Evolutionary conservation across 2,329 filamentous ascomycete species (phyloP).

Genomic region (Plectosphaerella plurivora): DNA sequence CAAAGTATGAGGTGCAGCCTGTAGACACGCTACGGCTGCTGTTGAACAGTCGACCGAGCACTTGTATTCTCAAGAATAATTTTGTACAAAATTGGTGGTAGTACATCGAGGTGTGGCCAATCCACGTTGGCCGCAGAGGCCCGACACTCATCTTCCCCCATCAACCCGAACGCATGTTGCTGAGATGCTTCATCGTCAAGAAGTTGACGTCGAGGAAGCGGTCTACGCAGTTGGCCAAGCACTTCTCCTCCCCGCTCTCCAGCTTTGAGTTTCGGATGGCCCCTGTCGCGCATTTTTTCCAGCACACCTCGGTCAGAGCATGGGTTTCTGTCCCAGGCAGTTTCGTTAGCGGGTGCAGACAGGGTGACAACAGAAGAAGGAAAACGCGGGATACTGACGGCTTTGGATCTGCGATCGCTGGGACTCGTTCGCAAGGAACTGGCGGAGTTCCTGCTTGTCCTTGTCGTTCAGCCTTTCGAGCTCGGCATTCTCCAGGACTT

Average conservation of each 20-base stretch:
- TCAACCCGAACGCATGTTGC: slow-evolving; percentile 43
- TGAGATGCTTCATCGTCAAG: slow-evolving; percentile 79
- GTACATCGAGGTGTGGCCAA: neutral
- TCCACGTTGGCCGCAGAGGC: too few species aligned
- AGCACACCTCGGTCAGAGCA: slow-evolving; percentile 70
- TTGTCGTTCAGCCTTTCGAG: slow-evolving; percentile 71
- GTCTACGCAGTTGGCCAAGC: slow-evolving; percentile 89
- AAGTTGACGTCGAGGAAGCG: slow-evolving; percentile 87
- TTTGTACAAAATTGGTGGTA: neutral
- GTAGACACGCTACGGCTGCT: neutral
- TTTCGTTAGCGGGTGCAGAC: neutral
- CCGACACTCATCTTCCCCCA: too few species aligned
- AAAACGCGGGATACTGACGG: slow-evolving; percentile 42
- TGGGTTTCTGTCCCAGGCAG: slow-evolving; percentile 41
- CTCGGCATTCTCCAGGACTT: slow-evolving; percentile 51
- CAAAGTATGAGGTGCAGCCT: too few species aligned
- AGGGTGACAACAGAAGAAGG: slow-evolving; percentile 4
- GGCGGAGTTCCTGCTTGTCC: slow-evolving; percentile 83
- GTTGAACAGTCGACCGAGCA: too few species aligned
- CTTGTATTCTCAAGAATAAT: neutral
- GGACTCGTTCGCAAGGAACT: slow-evolving; percentile 78
- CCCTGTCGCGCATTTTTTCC: slow-evolving; percentile 85
- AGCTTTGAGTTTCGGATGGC: slow-evolving; percentile 68
- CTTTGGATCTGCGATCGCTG: slow-evolving; percentile 70
- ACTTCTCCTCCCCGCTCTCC: slow-evolving; percentile 74